These are phyloP conservation scores for Trichoderma oligosporum DNA, from an alignment of 2,329 filamentous ascomycete genomes.

Conservation along the genomic window DNA sequence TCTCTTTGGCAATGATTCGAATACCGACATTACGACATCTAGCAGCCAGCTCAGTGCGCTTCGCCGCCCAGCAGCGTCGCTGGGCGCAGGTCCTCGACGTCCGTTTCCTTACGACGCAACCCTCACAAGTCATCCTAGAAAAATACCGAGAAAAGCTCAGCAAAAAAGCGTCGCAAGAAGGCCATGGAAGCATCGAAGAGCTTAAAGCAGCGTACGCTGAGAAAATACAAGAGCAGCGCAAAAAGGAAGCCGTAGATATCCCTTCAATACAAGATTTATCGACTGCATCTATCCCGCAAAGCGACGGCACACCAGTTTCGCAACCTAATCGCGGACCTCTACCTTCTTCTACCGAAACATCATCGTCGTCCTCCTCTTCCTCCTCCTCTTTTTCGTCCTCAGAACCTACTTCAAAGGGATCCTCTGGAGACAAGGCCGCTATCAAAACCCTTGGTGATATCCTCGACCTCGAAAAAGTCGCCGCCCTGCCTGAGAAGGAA, in stretches of 20 bases:
- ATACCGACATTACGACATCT: constrained; percentile 48
- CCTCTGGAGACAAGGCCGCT: constrained; percentile 28
- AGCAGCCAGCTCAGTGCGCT: constrained; percentile 30
- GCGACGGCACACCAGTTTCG: constrained; percentile 35
- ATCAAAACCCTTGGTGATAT: constrained; percentile 49
- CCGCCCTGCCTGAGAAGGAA: constrained; percentile 70
- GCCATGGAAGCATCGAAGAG: constrained; percentile 65
- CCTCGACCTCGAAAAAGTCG: constrained; percentile 76
- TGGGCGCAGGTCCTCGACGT: constrained; percentile 93
- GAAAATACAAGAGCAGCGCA: constrained; percentile 70
- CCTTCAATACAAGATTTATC: constrained; percentile 26
- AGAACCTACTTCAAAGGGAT: constrained; percentile 19
- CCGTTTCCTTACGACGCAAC: constrained; percentile 76
- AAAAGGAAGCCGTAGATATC: constrained; percentile 57
- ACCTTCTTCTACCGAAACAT: constrained; percentile 29
- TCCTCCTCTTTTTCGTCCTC: constrained; percentile 16
- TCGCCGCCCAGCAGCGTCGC: constrained; percentile 58
- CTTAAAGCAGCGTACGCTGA: constrained; percentile 81
- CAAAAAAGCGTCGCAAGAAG: constrained; percentile 71
- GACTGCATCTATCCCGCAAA: constrained; percentile 32
- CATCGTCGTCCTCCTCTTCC: background rate
- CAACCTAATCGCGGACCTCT: constrained; percentile 34
- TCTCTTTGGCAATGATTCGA: constrained; percentile 25
- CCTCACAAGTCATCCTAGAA: constrained; percentile 65
- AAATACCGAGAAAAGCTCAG: constrained; percentile 86